phyloP scores from a whole-genome alignment of 768 basidiomycete genomes.

The Steccherinum ochraceum region DNA sequence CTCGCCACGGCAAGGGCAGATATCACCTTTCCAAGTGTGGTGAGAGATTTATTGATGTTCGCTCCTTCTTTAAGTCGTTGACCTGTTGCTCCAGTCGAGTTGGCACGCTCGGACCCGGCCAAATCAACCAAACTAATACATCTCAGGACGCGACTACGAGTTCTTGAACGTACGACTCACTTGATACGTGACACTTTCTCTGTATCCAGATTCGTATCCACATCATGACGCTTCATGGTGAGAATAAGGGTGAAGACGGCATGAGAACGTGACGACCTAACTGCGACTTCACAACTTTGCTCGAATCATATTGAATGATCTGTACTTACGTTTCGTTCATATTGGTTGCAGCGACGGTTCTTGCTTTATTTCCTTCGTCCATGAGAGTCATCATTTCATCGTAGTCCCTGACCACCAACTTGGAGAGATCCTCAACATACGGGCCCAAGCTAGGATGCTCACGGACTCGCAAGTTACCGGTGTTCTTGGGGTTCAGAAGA shows the following conservation, averaged over 20 bases:
- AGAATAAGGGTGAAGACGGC: conserved; percentile 95
- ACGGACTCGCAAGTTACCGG: conserved; percentile 91
- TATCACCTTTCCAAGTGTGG: conserved; percentile 97
- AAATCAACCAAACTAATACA: conserved; percentile 78
- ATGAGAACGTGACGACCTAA: conserved; percentile 91
- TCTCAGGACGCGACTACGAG: not conserved
- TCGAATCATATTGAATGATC: no score
- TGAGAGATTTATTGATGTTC: conserved; percentile 98
- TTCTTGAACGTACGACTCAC: conserved; percentile 28
- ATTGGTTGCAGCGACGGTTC: conserved; percentile 97
- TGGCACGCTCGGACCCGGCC: conserved; percentile 94
- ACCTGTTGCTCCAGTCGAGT: conserved; percentile 96
- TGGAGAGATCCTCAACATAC: conserved; percentile 97
- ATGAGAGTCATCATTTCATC: conserved; percentile 98
- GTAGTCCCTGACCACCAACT: conserved; percentile 85
- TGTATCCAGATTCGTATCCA: conserved; percentile 79
- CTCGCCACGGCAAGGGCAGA: conserved; percentile 73
- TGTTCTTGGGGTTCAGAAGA: conserved; percentile 94
- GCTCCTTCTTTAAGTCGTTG: conserved; percentile 95
- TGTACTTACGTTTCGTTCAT: conserved; percentile 96
- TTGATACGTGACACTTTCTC: conserved; percentile 99
- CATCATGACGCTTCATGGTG: conserved; percentile 87
- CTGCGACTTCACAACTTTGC: no score
- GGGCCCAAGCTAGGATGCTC: conserved; percentile 95
- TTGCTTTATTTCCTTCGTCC: conserved; percentile 99